phyloP scores from a whole-genome alignment of 2,329 filamentous ascomycete genomes.

The Teratosphaeria zuluensis region DNA sequence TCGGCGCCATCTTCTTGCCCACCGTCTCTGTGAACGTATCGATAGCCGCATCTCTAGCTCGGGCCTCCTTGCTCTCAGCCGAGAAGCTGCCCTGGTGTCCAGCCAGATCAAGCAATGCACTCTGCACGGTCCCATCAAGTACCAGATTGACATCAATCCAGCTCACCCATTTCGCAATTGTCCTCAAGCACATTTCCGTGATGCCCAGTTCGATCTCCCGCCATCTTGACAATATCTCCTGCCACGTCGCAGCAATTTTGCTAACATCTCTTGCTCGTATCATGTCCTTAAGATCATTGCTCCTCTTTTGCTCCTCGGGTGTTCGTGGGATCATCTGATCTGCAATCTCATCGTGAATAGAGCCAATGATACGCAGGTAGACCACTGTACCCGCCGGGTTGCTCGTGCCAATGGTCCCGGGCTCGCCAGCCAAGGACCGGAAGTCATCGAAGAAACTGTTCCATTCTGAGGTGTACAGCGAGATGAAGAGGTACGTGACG shows the following conservation, averaged over 20 bases:
- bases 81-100: slow-evolving; percentile 55
- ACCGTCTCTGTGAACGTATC: slow-evolving; percentile 94
- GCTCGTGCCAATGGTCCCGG: slow-evolving; percentile 44
- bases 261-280: slow-evolving; percentile 78
- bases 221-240: slow-evolving; percentile 77
- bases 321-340: slow-evolving; percentile 78
- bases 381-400: slow-evolving; percentile 71
- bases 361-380: slow-evolving; percentile 79
- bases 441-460: slow-evolving; percentile 86
- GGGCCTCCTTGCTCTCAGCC: slow-evolving; percentile 53
- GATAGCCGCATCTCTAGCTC: slow-evolving; percentile 80
- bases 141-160: slow-evolving; percentile 96
- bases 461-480: slow-evolving; percentile 80
- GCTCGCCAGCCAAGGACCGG: slow-evolving; percentile 60
- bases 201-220: slow-evolving; percentile 56
- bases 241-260: slow-evolving; percentile 84
- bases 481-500: slow-evolving; percentile 84
- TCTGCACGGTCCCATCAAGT: slow-evolving; percentile 81
- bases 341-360: slow-evolving; percentile 94
- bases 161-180: slow-evolving; percentile 95
- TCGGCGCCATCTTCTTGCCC: slow-evolving; percentile 92
- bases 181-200: slow-evolving; percentile 78
- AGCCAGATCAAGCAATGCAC: slow-evolving; percentile 74
- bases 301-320: slow-evolving; percentile 69
- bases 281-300: slow-evolving; percentile 83